These are phyloP conservation scores for Jaminaea rosea DNA, from an alignment of 1,284 basidiomycete genomes.

Conservation along the genomic window DNA sequence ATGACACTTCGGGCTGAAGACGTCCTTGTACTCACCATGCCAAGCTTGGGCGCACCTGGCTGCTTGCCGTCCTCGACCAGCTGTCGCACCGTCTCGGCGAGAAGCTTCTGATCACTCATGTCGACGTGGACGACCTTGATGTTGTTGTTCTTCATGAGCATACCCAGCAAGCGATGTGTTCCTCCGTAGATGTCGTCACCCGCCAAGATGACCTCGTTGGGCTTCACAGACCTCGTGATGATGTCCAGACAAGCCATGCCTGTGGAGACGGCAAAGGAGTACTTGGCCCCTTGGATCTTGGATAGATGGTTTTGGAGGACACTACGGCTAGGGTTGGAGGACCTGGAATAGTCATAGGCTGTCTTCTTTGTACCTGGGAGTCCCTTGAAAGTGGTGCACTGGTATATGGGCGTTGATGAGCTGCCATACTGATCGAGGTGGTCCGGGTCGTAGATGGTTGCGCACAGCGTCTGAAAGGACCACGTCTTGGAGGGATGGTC, in stretches of 20 bases:
- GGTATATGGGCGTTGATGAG: conserved; percentile 91
- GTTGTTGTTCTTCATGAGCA: conserved; percentile 75
- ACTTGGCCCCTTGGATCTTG: conserved; percentile 51
- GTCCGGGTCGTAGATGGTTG: conserved; percentile 72
- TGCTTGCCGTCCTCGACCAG: conserved; percentile 25
- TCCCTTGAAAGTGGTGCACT: conserved; percentile 97
- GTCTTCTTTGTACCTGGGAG: conserved; percentile 63
- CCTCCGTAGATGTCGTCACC: conserved; percentile 97
- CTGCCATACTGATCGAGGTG: conserved; percentile 94
- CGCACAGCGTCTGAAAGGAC: conserved; percentile 68
- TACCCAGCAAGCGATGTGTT: conserved; percentile 88
- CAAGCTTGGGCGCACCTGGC: conserved; percentile 5
- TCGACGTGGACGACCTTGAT: conserved; percentile 89
- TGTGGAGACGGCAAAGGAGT: conserved; percentile 82
- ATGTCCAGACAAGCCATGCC: conserved; percentile 98
- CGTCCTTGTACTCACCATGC: no score
- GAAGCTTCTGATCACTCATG: conserved; percentile 63
- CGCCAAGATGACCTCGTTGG: conserved; percentile 87
- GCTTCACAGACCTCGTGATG: conserved; percentile 85
- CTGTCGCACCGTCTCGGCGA: conserved; percentile 29
- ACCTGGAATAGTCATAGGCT: conserved; percentile 72
- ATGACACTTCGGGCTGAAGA: no score
- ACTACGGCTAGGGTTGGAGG: conserved; percentile 84
- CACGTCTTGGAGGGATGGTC: no score
- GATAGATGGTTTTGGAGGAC: conserved; percentile 45